Conservation (phyloP, 371 early-diverging fungal genomes). For the Blastocladiella emersonii region DNA sequence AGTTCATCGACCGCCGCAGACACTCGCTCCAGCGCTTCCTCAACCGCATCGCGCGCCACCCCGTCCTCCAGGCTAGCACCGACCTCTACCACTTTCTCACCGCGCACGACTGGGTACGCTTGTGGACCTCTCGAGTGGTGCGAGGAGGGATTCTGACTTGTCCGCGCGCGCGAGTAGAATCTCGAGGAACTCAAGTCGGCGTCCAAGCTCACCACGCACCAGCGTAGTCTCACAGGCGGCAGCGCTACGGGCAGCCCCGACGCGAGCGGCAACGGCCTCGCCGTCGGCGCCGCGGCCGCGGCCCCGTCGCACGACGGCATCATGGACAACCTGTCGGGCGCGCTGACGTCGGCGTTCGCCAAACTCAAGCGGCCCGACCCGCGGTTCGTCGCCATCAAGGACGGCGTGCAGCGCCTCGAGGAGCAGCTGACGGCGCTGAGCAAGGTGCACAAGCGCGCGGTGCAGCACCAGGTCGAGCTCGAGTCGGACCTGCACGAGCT, state of each 20-base stretch:
- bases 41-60: constrained; percentile 71
- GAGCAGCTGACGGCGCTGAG: constrained; percentile 67
- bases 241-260: not conserved
- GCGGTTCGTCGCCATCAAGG: constrained; percentile 64
- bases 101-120: constrained; percentile 52
- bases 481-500: constrained; percentile 67
- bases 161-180: constrained; percentile 63
- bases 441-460: constrained; percentile 52
- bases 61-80: constrained; percentile 53
- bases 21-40: constrained; percentile 61
- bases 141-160: too few species aligned
- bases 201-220: too few species aligned
- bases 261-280: not conserved
- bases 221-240: too few species aligned
- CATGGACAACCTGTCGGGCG: constrained; percentile 51
- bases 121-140: too few species aligned
- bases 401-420: constrained; percentile 61
- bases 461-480: constrained; percentile 64
- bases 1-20: constrained; percentile 73
- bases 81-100: constrained; percentile 66
- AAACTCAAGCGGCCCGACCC: constrained; percentile 80
- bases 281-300: not conserved
- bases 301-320: not conserved
- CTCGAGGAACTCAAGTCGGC: not conserved
- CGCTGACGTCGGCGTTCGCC: constrained; percentile 62